Evolutionary conservation across 2,329 filamentous ascomycete species (phyloP).

Genomic region (Xylariales sp.): DNA sequence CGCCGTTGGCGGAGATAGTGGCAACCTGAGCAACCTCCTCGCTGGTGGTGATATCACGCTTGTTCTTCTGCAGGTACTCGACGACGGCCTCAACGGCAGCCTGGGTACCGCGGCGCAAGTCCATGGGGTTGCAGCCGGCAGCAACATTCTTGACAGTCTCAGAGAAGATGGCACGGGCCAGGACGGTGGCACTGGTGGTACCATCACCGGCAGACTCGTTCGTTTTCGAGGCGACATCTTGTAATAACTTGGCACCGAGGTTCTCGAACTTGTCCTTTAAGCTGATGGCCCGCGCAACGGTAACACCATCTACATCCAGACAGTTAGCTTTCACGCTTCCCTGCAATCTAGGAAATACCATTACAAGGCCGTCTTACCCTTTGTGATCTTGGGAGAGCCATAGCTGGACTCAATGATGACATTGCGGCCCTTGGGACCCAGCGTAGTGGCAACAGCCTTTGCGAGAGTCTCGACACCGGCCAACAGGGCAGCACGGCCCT

Average conservation of each 20-base stretch:
- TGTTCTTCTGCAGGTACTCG: slow-evolving; percentile 90
- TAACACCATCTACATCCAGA: slow-evolving; percentile 68
- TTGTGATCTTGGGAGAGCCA: slow-evolving; percentile 98
- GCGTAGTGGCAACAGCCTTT: slow-evolving; percentile 90
- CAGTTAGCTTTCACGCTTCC: too few species aligned
- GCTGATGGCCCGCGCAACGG: slow-evolving; percentile 81
- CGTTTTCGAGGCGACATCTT: slow-evolving; percentile 98
- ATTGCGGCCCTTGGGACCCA: slow-evolving; percentile 97
- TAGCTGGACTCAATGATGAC: slow-evolving; percentile 98
- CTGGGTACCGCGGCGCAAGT: slow-evolving; percentile 94
- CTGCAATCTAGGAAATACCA: too few species aligned
- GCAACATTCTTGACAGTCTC: slow-evolving; percentile 99
- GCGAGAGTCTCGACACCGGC: slow-evolving; percentile 95
- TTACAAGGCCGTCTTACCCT: too few species aligned
- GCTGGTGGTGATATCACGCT: slow-evolving; percentile 96
- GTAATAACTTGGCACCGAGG: slow-evolving; percentile 90
- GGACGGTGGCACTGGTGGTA: slow-evolving; percentile 95
- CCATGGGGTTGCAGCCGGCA: slow-evolving; percentile 99
- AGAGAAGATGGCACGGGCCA: slow-evolving; percentile 97
- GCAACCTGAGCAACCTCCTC: slow-evolving; percentile 97
- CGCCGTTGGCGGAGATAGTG: slow-evolving; percentile 96
- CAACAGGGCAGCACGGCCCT: slow-evolving; percentile 83
- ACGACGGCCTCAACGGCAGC: slow-evolving; percentile 93
- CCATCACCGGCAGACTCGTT: slow-evolving; percentile 99
- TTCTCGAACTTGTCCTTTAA: slow-evolving; percentile 99